Evolutionary conservation across 352 stramenopile genomes (phyloP), one percentile per base, ranked within the genome.

Genomic region (Phytophthora cactorum): DNA sequence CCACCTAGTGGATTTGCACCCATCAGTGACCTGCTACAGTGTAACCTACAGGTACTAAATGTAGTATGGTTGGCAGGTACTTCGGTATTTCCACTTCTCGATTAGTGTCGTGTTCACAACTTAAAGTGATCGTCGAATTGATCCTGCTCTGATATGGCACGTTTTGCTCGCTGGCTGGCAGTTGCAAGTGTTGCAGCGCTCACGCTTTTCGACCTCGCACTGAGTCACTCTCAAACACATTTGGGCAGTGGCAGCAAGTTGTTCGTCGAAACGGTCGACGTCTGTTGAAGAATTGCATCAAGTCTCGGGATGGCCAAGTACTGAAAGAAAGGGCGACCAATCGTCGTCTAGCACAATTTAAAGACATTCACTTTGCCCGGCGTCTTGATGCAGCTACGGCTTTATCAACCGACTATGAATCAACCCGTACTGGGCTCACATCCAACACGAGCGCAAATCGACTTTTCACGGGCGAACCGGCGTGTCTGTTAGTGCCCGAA

Each of bases 401-500:
- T 46, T 11, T 71, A 32, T 31, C 68, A 15, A 64, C 52, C 41
- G 38, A 71, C 32, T 56, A 71, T 22, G 50, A 71, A 31, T 71
- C 63, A 12, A 71, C 14, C 32, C 63, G 45, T 10, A 60, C 54
- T n/a, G 55, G 45, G 11, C 57, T 72, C 15, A 56, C 52, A 46
- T 14, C 39, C 11, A 54, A 56, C 46, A 63, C 55, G 22, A 56
- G 27, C 22, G 28, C 41, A 27, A 69, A 59, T 44, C 43, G 60
- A 10, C 50, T 69, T 27, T 69, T 74, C 17, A 60, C 12, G 9
- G 52, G 27, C 14, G 52, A 63, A 28, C 38, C 55, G 10, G 47
- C 47, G 5, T 74, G 66, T 41, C 34, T 74, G 11, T 50, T 74
- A 17, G 56, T 63, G 14, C 66, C 66, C 1, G 66, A 74, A 39